Evolutionary conservation across 179 eudicot genomes (phyloP).

Genomic region (Silene coronaria): DNA sequence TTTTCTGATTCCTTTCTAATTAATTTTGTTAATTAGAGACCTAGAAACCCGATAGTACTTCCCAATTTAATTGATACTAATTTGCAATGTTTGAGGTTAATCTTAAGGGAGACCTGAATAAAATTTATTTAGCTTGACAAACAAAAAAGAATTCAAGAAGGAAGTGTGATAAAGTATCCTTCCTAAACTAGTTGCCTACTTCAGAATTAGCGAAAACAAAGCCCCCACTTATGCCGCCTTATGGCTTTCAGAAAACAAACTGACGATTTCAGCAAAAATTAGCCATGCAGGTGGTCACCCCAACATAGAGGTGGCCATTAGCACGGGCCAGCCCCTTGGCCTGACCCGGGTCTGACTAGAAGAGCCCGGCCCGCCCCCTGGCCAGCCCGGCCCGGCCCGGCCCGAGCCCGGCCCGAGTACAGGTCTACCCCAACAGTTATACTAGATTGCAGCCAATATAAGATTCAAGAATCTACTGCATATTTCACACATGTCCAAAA

Average conservation of each 20-base stretch:
- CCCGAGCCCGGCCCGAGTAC: too few relatives aligned
- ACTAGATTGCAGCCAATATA: background rate
- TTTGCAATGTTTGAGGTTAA: too few relatives aligned
- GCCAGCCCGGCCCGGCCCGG: too few relatives aligned
- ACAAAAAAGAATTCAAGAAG: background rate
- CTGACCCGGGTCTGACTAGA: too few relatives aligned
- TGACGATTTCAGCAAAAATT: background rate
- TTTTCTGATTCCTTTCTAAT: too few relatives aligned
- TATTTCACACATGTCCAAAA: background rate
- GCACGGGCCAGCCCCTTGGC: too few relatives aligned
- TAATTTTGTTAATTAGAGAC: too few relatives aligned
- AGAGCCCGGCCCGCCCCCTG: too few relatives aligned
- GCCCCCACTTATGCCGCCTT: background rate
- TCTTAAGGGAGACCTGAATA: too few relatives aligned
- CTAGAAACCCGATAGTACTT: too few relatives aligned
- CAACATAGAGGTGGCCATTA: too few relatives aligned
- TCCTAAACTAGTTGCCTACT: background rate
- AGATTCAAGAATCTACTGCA: background rate
- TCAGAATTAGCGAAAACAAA: background rate
- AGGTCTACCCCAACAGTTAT: background rate
- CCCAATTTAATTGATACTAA: too few relatives aligned
- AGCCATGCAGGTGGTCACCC: background rate
- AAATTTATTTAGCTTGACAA: constrained; percentile 1
- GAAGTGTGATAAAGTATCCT: background rate
- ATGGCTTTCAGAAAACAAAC: background rate